Conservation (phyloP, 192 early-diverging fungal species). For the Linderina pennispora region DNA sequence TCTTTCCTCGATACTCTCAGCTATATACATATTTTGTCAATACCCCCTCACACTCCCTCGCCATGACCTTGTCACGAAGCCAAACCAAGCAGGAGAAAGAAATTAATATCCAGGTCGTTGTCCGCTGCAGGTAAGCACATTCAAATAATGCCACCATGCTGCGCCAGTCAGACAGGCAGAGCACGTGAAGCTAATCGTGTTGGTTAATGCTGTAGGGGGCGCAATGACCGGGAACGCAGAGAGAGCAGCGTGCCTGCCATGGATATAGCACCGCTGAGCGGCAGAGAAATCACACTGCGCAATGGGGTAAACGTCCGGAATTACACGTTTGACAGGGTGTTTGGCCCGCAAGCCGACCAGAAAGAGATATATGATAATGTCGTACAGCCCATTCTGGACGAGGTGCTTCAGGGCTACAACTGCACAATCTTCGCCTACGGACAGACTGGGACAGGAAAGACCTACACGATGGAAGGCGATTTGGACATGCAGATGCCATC, state of each 20-base stretch:
- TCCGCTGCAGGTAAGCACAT: slow-evolving; percentile 61
- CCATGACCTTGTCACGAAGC: slow-evolving; percentile 2
- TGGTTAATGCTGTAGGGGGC: slow-evolving; percentile 49
- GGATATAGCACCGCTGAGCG: slow-evolving; percentile 42
- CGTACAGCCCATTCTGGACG: slow-evolving; percentile 75
- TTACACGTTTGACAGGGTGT: slow-evolving; percentile 90
- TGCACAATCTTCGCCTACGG: slow-evolving; percentile 83
- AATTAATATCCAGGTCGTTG: slow-evolving; percentile 76
- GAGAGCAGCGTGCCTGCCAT: slow-evolving; percentile 62
- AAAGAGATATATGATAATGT: slow-evolving; percentile 71
- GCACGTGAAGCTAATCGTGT: no score
- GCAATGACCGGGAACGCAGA: slow-evolving; percentile 47
- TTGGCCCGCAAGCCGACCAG: slow-evolving; percentile 70
- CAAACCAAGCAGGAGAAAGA: slow-evolving; percentile 48
- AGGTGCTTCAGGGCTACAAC: slow-evolving; percentile 70
- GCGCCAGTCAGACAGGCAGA: no score
- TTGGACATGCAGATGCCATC: slow-evolving; percentile 36
- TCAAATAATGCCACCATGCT: no score
- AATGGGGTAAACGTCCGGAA: slow-evolving; percentile 49
- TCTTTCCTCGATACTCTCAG: background rate
- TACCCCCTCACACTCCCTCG: no score
- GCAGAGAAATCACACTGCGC: slow-evolving; percentile 59
- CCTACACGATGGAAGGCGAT: slow-evolving; percentile 94
- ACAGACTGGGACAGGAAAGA: slow-evolving; percentile 94
- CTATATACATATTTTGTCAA: no score